A percentile compares a stretch with the other conserved stretches of the same genome.
phyloP scores from a whole-genome alignment of 164 flowering plant species.

The Macadamia tetraphylla region DNA sequence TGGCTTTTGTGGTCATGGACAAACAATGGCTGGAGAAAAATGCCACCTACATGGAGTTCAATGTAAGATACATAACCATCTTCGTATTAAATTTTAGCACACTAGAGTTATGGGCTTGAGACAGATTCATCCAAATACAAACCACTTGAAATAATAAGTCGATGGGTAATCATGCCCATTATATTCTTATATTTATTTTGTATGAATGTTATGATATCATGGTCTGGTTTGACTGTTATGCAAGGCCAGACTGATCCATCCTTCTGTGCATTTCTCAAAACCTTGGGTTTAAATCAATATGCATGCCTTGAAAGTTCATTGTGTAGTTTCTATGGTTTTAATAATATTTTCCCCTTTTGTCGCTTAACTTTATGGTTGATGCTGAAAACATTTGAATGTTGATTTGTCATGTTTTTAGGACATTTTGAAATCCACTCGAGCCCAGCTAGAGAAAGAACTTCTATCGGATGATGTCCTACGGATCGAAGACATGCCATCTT shows the following conservation, averaged over 20 bases:
- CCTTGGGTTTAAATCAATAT: too few species aligned
- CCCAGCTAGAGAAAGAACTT: slow-evolving; percentile 73
- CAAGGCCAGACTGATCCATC: too few species aligned
- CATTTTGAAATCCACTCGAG: slow-evolving; percentile 54
- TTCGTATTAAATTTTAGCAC: too few species aligned
- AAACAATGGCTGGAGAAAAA: slow-evolving; percentile 77
- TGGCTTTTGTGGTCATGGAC: slow-evolving; percentile 86
- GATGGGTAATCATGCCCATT: background rate
- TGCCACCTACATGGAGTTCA: slow-evolving; percentile 92
- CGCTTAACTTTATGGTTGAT: background rate
- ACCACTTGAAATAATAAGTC: background rate
- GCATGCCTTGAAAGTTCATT: too few species aligned
- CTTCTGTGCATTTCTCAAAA: too few species aligned
- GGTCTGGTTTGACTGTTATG: too few species aligned
- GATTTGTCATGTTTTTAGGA: slow-evolving; percentile 33
- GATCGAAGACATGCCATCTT: slow-evolving; percentile 87
- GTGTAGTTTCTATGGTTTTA: too few species aligned
- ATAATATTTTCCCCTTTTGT: too few species aligned
- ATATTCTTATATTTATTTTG: too few species aligned
- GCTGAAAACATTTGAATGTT: background rate
- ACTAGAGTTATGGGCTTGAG: background rate
- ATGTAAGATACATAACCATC: slow-evolving; percentile 39
- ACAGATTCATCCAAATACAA: background rate
- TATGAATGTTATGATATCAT: too few species aligned
- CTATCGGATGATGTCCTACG: slow-evolving; percentile 62